A percentile compares a stretch with the other conserved stretches of the same genome.
These are phyloP conservation scores for Xylaria longipes DNA, from an alignment of 495 filamentous ascomycete genomes.

Conservation along the genomic window DNA sequence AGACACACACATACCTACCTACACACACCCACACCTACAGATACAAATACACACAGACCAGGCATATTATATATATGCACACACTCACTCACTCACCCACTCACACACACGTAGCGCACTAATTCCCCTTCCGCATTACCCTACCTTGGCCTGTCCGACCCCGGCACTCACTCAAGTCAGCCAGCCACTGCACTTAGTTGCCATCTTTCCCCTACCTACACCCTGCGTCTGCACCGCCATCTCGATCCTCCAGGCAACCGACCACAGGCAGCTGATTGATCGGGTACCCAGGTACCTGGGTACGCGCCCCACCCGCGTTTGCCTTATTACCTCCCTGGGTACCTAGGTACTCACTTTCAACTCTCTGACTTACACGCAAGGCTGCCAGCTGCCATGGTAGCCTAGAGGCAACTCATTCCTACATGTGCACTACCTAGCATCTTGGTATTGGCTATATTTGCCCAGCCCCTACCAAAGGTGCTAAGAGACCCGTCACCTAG, in stretches of 20 bases:
- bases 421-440: background rate
- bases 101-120: background rate
- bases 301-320: background rate
- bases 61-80: background rate
- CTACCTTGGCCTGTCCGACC: background rate
- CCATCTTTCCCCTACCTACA: background rate
- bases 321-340: no score
- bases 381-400: conserved; percentile 13
- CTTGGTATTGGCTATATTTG: background rate
- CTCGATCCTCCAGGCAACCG: background rate
- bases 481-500: background rate
- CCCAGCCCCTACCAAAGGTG: background rate
- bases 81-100: no score
- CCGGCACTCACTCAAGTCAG: background rate
- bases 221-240: background rate
- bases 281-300: background rate
- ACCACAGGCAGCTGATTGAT: background rate
- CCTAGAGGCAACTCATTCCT: background rate
- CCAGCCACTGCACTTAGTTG: background rate
- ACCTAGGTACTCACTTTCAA: background rate
- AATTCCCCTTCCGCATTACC: background rate
- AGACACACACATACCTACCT: background rate
- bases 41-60: no score
- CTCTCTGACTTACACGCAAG: conserved; percentile 10
- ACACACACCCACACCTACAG: background rate